These are phyloP conservation scores for Prunus kanzakura DNA, from an alignment of 306 rosid genomes.

Conservation along the genomic window DNA sequence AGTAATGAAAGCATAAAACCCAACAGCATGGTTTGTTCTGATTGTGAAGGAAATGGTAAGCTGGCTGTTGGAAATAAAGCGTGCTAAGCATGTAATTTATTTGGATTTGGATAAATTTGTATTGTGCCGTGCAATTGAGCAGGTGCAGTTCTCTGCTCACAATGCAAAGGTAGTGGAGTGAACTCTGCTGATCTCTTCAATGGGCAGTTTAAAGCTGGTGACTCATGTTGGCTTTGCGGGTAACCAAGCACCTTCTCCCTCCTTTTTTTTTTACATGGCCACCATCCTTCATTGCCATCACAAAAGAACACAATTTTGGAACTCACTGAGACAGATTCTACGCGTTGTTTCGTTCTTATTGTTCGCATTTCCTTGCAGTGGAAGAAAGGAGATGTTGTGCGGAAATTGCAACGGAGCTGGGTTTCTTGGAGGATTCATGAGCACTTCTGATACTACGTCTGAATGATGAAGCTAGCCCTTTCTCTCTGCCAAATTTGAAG, in stretches of 20 bases:
- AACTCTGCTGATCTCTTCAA: conserved; percentile 77
- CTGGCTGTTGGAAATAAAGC: not conserved
- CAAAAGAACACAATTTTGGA: no score
- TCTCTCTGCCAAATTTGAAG: not conserved
- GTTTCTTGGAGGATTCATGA: conserved; percentile 89
- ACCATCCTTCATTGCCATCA: no score
- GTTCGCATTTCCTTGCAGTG: conserved; percentile 49
- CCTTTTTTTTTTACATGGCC: not conserved
- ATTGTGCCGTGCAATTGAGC: not conserved
- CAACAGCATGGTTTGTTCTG: conserved; percentile 67
- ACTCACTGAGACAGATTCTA: not conserved
- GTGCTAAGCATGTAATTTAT: not conserved
- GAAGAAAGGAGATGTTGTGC: conserved; percentile 71
- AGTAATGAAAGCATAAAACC: conserved; percentile 48
- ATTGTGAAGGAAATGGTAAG: conserved; percentile 86
- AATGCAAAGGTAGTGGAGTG: conserved; percentile 81
- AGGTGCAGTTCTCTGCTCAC: conserved; percentile 72
- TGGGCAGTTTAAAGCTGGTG: conserved; percentile 82
- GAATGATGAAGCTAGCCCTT: not conserved
- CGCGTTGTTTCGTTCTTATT: not conserved
- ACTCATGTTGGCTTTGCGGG: conserved; percentile 97
- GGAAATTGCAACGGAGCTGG: conserved; percentile 95
- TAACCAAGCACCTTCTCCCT: conserved; percentile 2
- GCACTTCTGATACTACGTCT: conserved; percentile 46
- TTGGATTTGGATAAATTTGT: not conserved